Evolutionary conservation across 495 filamentous ascomycete species (phyloP).

Genomic region (Jackrogersella multiformis): DNA sequence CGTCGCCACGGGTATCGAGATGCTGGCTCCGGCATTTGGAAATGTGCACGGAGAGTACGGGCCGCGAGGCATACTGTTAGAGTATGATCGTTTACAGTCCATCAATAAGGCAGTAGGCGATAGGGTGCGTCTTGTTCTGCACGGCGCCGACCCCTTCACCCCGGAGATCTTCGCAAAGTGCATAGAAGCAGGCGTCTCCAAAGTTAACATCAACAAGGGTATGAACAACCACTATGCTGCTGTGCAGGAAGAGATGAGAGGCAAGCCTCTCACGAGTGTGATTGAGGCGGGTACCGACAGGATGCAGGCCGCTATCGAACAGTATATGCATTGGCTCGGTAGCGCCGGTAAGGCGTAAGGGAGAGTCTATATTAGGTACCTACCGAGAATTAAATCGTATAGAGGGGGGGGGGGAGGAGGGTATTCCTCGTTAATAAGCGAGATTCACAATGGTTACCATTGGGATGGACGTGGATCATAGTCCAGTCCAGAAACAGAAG

Average conservation of each 20-base stretch:
- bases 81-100: constrained; percentile 72
- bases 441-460: background rate
- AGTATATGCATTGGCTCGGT: constrained; percentile 76
- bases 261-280: constrained; percentile 72
- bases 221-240: constrained; percentile 76
- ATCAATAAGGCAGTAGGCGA: constrained; percentile 71
- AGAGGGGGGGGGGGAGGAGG: constrained; percentile 11
- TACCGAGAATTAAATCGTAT: background rate
- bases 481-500: background rate
- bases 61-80: constrained; percentile 73
- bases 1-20: constrained; percentile 81
- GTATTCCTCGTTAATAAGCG: constrained; percentile 4
- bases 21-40: constrained; percentile 84
- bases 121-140: constrained; percentile 73
- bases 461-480: background rate
- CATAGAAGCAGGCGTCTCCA: constrained; percentile 75
- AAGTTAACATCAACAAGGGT: constrained; percentile 86
- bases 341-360: constrained; percentile 66
- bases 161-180: constrained; percentile 72
- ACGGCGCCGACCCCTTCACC: constrained; percentile 80
- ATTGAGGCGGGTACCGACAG: constrained; percentile 75
- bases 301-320: constrained; percentile 80
- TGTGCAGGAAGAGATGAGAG: constrained; percentile 72
- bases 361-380: background rate
- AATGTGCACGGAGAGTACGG: constrained; percentile 90